These are phyloP conservation scores for Aphanomyces stellatus DNA, from an alignment of 352 stramenopile species.

Conservation along the genomic window DNA sequence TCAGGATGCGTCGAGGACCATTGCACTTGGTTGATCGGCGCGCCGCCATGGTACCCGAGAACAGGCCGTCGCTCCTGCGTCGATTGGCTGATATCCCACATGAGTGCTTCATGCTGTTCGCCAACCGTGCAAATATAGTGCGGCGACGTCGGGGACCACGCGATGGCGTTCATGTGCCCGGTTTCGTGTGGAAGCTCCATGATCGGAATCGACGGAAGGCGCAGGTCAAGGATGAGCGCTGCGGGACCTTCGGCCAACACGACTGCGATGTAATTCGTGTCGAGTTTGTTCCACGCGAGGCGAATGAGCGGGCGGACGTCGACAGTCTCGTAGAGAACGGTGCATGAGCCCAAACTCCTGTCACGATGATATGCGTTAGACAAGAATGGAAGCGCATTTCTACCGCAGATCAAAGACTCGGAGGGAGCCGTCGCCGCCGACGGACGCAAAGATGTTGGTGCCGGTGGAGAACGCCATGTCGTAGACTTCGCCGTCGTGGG, in stretches of 20 bases:
- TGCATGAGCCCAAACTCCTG: constrained; percentile 84
- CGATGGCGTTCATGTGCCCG: constrained; percentile 89
- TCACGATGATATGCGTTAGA: not conserved
- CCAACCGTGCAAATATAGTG: constrained; percentile 95
- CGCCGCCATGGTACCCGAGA: constrained; percentile 79
- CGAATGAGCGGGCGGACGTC: constrained; percentile 86
- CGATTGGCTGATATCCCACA: constrained; percentile 88
- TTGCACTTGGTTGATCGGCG: constrained; percentile 85
- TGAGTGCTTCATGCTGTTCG: constrained; percentile 93
- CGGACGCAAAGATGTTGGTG: constrained; percentile 94
- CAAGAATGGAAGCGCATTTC: constrained; percentile 22
- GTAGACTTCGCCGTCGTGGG: constrained; percentile 98
- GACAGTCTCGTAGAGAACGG: constrained; percentile 95
- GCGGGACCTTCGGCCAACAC: constrained; percentile 88
- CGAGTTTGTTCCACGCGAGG: constrained; percentile 96
- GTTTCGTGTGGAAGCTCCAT: constrained; percentile 84
- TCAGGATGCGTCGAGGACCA: constrained; percentile 77
- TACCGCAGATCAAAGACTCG: constrained; percentile 96
- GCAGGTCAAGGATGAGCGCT: constrained; percentile 94
- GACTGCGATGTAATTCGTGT: constrained; percentile 95
- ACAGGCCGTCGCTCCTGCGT: constrained; percentile 66
- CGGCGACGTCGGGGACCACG: constrained; percentile 91
- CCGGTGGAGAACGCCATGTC: constrained; percentile 93
- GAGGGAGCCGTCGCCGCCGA: constrained; percentile 94
- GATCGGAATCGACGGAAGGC: constrained; percentile 85